Evolutionary conservation across 1,139 yeast species (phyloP).

Genomic region (Torulaspora pretoriensis): DNA sequence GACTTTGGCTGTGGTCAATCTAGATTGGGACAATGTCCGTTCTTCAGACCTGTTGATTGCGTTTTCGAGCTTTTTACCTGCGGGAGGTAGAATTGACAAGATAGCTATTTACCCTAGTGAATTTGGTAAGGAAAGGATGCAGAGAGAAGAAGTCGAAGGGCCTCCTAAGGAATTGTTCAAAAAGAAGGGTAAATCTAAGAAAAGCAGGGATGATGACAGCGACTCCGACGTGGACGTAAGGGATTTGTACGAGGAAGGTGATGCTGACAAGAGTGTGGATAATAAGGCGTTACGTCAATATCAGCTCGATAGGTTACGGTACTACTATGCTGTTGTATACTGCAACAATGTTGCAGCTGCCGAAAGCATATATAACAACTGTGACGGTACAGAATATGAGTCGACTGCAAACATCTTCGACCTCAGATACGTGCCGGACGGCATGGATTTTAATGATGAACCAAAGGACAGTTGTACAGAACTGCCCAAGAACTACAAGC

Average conservation of each 20-base stretch:
- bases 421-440: constrained; percentile 87
- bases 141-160: constrained; percentile 83
- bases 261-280: constrained; percentile 69
- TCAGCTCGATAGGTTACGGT: constrained; percentile 81
- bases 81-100: constrained; percentile 63
- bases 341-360: constrained; percentile 79
- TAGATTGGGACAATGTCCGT: constrained; percentile 94
- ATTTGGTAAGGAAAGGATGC: constrained; percentile 90
- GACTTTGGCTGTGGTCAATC: constrained; percentile 84
- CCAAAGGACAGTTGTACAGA: constrained; percentile 69
- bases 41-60: constrained; percentile 90
- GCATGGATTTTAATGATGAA: constrained; percentile 74
- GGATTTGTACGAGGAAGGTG: constrained; percentile 66
- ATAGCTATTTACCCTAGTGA: constrained; percentile 86
- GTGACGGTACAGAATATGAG: constrained; percentile 95
- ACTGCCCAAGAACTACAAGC: constrained; percentile 75
- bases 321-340: constrained; percentile 87
- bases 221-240: constrained; percentile 55
- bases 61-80: constrained; percentile 79
- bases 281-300: constrained; percentile 64
- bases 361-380: constrained; percentile 67
- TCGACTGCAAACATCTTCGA: constrained; percentile 94
- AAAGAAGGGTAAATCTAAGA: constrained; percentile 38
- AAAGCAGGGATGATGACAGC: constrained; percentile 44
- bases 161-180: constrained; percentile 84